Evolutionary conservation across 495 filamentous ascomycete genomes (phyloP), one percentile per base, ranked within the genome.

Genomic region (Lophiostoma macrostomum): DNA sequence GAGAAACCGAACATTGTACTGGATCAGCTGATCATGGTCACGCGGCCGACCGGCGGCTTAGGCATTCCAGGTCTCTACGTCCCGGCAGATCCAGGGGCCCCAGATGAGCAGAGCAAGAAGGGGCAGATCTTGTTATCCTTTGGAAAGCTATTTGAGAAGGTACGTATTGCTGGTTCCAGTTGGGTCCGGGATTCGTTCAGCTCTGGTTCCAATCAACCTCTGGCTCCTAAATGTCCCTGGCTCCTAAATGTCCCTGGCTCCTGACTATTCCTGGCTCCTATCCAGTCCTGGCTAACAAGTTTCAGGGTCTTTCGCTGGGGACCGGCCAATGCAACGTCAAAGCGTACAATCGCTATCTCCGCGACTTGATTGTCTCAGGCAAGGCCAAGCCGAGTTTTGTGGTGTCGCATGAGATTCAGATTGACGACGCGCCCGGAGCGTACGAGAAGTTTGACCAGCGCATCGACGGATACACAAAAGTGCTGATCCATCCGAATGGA

Each of bases 381-480:
- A 70, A 71, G 31, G 78, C 79, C 1, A 81, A 77, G 56, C 80
- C 80, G 3, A 74, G 69, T 45, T 81, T 81, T 52, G 76, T 81
- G 7, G 68, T 82, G 18, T 77, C 73, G 1, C 79, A 82, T 45
- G 77, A 80, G 53, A 76, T 81, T 38, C 59, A 58, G 11, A 69
- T 82, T 8, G 77, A 80, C 14, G 76, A 80, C 53, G 78, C 76
- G 3, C 73, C 73, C n/a, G 77, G 77, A 57, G 70, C 89, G 6
- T 91, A 93, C 59, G 67, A 74, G 34, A 80, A 78, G 60, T 93
- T 90, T 48, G 78, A 91, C 25, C 74, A 79, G 65, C 78, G 82
- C 49, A 77, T 85, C 42, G 78, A 82, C 43, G 75, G 77, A n/a
- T 68, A 70, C 37, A 68, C 67, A 25, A 70, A 70, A 58, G 61